These are phyloP conservation scores for Phtheirospermum japonicum DNA, from an alignment of 257 asterid genomes.

Conservation along the genomic window DNA sequence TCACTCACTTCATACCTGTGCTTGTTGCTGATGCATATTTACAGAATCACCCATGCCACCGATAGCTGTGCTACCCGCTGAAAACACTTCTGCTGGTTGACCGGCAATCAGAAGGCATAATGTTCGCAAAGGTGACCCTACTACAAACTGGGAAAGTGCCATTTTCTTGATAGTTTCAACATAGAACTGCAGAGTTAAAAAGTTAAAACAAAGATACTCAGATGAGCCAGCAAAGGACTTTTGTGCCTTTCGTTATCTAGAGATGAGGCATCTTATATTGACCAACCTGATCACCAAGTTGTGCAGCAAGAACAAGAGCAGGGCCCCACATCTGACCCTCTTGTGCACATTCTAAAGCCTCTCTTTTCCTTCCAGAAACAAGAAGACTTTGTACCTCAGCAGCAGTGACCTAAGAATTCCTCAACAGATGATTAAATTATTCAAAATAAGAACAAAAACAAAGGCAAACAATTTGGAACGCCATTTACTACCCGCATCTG, in stretches of 20 bases:
- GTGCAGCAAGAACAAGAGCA: constrained; percentile 97
- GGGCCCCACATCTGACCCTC: constrained; percentile 99
- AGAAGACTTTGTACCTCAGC: constrained; percentile 81
- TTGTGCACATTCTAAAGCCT: constrained; percentile 89
- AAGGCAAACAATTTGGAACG: constrained; percentile 6
- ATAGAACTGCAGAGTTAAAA: constrained; percentile 60
- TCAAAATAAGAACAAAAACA: background rate
- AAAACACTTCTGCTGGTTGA: constrained; percentile 89
- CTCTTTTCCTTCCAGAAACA: constrained; percentile 93
- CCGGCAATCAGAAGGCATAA: constrained; percentile 91
- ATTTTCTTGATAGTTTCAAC: constrained; percentile 89
- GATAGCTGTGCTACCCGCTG: constrained; percentile 44
- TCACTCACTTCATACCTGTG: constrained; percentile 55
- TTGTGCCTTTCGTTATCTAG: background rate
- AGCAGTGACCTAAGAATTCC: constrained; percentile 63
- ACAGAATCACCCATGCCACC: constrained; percentile 44
- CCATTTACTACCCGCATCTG: constrained; percentile 63
- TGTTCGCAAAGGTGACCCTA: constrained; percentile 96
- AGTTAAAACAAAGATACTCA: constrained; percentile 12
- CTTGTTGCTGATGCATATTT: constrained; percentile 56
- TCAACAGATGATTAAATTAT: constrained; percentile 16
- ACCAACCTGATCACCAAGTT: constrained; percentile 82
- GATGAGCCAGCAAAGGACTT: constrained; percentile 12
- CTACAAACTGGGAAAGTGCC: constrained; percentile 83
- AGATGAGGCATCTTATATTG: constrained; percentile 11